Conservation (phyloP, 768 basidiomycete genomes). For the Naganishia onofrii region DNA sequence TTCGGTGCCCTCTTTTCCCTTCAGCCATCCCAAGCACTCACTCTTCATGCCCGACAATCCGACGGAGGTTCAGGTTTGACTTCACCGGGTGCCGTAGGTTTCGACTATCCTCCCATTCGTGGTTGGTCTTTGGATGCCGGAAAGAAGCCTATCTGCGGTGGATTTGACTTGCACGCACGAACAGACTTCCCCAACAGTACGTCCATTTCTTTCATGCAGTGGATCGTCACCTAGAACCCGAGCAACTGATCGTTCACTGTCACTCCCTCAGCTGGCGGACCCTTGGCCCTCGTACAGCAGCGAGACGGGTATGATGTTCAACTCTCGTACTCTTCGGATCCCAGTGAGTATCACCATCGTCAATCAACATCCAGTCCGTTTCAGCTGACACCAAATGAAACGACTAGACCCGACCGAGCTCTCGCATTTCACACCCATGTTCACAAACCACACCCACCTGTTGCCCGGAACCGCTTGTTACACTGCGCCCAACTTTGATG, state of each 20-base stretch:
- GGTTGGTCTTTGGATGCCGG: constrained; percentile 17
- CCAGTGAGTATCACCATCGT: constrained; percentile 1
- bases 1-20: not conserved
- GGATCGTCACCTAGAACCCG: not conserved
- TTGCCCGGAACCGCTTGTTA: constrained; percentile 18
- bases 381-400: not conserved
- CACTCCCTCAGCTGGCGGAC: not conserved
- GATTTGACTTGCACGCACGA: constrained; percentile 16
- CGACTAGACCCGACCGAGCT: constrained; percentile 15
- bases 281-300: constrained; percentile 14
- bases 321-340: constrained; percentile 8
- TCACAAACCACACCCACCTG: constrained; percentile 13
- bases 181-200: constrained; percentile 11
- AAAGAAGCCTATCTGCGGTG: constrained; percentile 19
- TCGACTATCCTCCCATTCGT: constrained; percentile 17
- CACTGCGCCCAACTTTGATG: constrained; percentile 17
- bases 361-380: not conserved
- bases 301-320: constrained; percentile 23
- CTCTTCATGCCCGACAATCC: constrained; percentile 14
- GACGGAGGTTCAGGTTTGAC: constrained; percentile 10
- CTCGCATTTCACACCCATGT: constrained; percentile 22
- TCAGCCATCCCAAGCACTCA: not conserved
- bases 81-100: constrained; percentile 7
- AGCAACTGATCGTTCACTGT: not conserved
- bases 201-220: not conserved